A percentile compares a stretch with the other conserved stretches of the same genome.
phyloP scores from a whole-genome alignment of 805 yeast genomes.

The Nakazawaea wyomingensis region DNA sequence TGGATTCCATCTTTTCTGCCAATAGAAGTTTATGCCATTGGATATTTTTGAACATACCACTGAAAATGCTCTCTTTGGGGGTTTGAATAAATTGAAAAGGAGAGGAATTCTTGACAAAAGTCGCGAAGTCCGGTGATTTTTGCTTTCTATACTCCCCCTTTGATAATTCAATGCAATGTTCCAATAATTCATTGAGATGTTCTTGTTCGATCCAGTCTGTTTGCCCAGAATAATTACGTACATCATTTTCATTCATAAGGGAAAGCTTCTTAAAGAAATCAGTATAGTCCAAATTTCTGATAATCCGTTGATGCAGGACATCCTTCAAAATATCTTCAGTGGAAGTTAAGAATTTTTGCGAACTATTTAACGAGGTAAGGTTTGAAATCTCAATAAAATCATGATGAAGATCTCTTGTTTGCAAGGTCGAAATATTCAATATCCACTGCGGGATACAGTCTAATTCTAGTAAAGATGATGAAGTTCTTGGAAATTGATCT shows the following conservation, averaged over 20 bases:
- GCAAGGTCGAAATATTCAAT: slow-evolving; percentile 43
- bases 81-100: slow-evolving; percentile 24
- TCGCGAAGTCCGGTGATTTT: slow-evolving; percentile 13
- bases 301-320: slow-evolving; percentile 43
- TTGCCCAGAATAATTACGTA: slow-evolving; percentile 18
- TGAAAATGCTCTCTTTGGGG: slow-evolving; percentile 25
- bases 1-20: not conserved
- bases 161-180: slow-evolving; percentile 22
- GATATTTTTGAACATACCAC: slow-evolving; percentile 36
- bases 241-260: slow-evolving; percentile 16
- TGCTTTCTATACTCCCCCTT: slow-evolving; percentile 18
- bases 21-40: slow-evolving; percentile 30
- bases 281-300: slow-evolving; percentile 25
- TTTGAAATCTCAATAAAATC: slow-evolving; percentile 34
- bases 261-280: slow-evolving; percentile 7
- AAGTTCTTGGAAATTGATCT: slow-evolving; percentile 43
- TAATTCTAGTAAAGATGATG: slow-evolving; percentile 62
- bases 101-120: slow-evolving; percentile 19
- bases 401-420: slow-evolving; percentile 44
- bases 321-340: slow-evolving; percentile 61
- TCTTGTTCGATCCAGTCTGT: slow-evolving; percentile 38
- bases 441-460: slow-evolving; percentile 64
- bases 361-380: not conserved
- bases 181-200: slow-evolving; percentile 29
- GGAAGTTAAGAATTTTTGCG: slow-evolving; percentile 29